Conservation (phyloP, 2,329 filamentous ascomycete species). For the Plenodomus lindquistii region DNA sequence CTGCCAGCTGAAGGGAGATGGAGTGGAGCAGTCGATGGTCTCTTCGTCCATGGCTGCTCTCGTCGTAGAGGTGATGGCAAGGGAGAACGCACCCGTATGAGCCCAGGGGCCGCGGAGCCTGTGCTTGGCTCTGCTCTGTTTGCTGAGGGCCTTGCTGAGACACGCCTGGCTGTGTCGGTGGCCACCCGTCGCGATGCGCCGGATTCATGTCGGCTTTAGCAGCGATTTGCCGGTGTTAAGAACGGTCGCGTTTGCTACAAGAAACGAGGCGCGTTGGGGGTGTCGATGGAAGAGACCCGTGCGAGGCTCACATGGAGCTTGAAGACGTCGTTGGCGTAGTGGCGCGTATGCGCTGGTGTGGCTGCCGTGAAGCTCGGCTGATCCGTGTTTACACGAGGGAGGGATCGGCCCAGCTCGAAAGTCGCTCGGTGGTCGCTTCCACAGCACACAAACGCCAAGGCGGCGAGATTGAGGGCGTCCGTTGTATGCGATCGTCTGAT, state of each 20-base stretch:
- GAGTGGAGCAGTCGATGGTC: slow-evolving; percentile 13
- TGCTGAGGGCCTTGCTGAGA: slow-evolving; percentile 52
- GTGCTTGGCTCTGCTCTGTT: slow-evolving; percentile 40
- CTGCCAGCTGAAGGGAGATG: slow-evolving; percentile 12
- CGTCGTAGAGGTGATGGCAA: slow-evolving; percentile 3
- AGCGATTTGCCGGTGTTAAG: slow-evolving; percentile 32
- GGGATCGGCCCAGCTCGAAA: slow-evolving; percentile 26
- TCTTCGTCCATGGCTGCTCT: slow-evolving; percentile 21
- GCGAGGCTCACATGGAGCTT: slow-evolving; percentile 18
- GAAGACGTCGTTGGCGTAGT: background rate
- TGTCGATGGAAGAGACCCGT: slow-evolving; percentile 7
- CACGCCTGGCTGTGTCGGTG: slow-evolving; percentile 49
- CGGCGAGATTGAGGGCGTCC: slow-evolving; percentile 10
- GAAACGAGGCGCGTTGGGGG: slow-evolving; percentile 20
- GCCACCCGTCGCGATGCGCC: slow-evolving; percentile 48
- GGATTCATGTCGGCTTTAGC: slow-evolving; percentile 47
- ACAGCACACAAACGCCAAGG: slow-evolving; percentile 10
- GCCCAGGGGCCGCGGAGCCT: slow-evolving; percentile 39
- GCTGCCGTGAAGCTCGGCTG: slow-evolving; percentile 19
- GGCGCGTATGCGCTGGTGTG: slow-evolving; percentile 15
- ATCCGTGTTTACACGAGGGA: slow-evolving; percentile 26
- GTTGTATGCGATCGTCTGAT: slow-evolving; percentile 19
- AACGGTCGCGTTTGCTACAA: slow-evolving; percentile 12
- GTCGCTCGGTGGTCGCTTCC: slow-evolving; percentile 8
- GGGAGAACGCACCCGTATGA: slow-evolving; percentile 40